These are phyloP conservation scores for Dryadomyces quercivorus DNA, from an alignment of 2,329 filamentous ascomycete species.

Conservation along the genomic window DNA sequence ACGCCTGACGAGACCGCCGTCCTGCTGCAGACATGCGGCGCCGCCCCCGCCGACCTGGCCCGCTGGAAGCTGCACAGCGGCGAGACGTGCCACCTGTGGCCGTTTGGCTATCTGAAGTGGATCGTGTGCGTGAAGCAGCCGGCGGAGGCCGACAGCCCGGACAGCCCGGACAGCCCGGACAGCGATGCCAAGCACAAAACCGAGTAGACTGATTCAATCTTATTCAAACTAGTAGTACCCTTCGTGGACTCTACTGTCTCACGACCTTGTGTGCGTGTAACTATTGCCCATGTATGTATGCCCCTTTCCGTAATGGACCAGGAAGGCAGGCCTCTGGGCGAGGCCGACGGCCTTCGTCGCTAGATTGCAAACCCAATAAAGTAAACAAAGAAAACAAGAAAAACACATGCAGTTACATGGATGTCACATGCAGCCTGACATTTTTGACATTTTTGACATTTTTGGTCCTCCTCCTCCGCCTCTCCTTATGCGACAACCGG, in stretches of 20 bases:
- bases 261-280: background rate
- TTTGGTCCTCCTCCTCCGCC: background rate
- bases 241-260: slow-evolving; percentile 1
- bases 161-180: background rate
- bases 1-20: slow-evolving; percentile 51
- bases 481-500: slow-evolving; percentile 24
- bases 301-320: background rate
- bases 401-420: background rate
- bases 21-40: slow-evolving; percentile 42
- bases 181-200: background rate
- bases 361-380: background rate
- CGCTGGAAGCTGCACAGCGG: slow-evolving; percentile 39
- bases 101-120: slow-evolving; percentile 38
- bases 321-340: background rate
- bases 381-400: background rate
- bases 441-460: too few relatives aligned
- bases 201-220: background rate
- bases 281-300: background rate
- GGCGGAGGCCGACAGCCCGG: too few relatives aligned
- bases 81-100: slow-evolving; percentile 34
- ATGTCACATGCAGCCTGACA: background rate
- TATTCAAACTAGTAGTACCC: background rate
- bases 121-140: slow-evolving; percentile 31
- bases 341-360: background rate
- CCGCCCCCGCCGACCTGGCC: slow-evolving; percentile 19